Evolutionary conservation across 768 basidiomycete genomes (phyloP), one percentile per base, ranked within the genome.

Genomic region (Tephrocybe sp.): DNA sequence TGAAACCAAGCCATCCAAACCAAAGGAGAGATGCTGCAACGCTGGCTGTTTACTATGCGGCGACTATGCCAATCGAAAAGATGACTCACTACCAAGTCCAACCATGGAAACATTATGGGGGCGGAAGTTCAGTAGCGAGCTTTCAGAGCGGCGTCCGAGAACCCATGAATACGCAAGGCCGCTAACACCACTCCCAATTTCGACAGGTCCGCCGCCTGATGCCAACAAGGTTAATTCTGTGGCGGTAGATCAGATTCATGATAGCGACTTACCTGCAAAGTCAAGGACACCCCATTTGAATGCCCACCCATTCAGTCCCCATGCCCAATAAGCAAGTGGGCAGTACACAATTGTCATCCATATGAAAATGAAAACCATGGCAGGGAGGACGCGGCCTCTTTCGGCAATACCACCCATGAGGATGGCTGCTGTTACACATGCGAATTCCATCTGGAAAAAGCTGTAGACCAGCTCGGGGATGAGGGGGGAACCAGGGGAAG

Each of bases 1-100:
- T 94, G 76, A 93, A 92, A n/a, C 87, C 89, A 49, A 86, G 69
- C 83, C 84, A 91, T 37, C 91, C 90, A 62, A 94, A 87, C 88
- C 87, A 92, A 46, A 92, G 82, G 55, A 93, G 78, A 57, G 84
- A 87, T 8, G 88, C 73, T 73, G 47, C 31, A 23, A 18, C 23
- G 6, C 30, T 44, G 27, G 52, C 29, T 34, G 42, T 15, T 16
- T n/a, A 13, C 12, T 30, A 10, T 39, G 41, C 21, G 13, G 18
- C 22, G 12, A 39, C 15, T 2, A 34, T 34, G 5, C 10, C 13
- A 19, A 27, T 25, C 19, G 22, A 16, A n/a, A 25, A 45, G 18
- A 39, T 12, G 7, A 67, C 73, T 54, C 49, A 73, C 73, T 93
- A 55, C 92, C 91, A 47, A 94, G 77, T 56, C 79, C 80, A 58